A percentile compares a stretch with the other conserved stretches of the same genome.
Conservation (phyloP, 371 early-diverging fungal species). For the Cokeromyces recurvatus region DNA sequence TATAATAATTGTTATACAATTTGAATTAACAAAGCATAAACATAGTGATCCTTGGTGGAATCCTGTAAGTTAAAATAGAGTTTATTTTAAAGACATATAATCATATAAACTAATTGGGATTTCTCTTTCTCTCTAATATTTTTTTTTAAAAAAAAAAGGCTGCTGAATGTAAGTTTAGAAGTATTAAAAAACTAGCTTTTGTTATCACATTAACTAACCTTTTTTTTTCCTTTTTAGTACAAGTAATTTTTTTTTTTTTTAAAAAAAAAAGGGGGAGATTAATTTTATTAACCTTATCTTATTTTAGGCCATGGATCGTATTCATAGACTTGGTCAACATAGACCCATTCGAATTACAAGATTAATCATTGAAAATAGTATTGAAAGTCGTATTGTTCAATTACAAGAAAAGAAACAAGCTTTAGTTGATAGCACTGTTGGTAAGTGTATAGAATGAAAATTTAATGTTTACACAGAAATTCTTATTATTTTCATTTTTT, state of each 20-base stretch:
- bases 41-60: slow-evolving; percentile 96
- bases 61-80: too few relatives aligned
- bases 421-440: slow-evolving; percentile 87
- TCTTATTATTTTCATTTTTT: background rate
- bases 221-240: slow-evolving; percentile 16
- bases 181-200: too few relatives aligned
- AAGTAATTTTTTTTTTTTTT: slow-evolving; percentile 12
- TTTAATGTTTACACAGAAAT: slow-evolving; percentile 33
- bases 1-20: too few relatives aligned
- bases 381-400: slow-evolving; percentile 91
- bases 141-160: too few relatives aligned
- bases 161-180: too few relatives aligned
- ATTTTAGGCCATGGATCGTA: slow-evolving; percentile 87
- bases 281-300: too few relatives aligned
- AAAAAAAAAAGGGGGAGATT: background rate
- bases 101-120: too few relatives aligned
- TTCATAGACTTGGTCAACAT: slow-evolving; percentile 87
- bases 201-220: too few relatives aligned
- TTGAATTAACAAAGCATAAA: too few relatives aligned
- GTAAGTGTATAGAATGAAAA: too few relatives aligned
- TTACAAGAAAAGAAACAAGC: slow-evolving; percentile 95
- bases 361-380: slow-evolving; percentile 92
- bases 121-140: too few relatives aligned
- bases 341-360: slow-evolving; percentile 87
- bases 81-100: too few relatives aligned